Evolutionary conservation across 495 filamentous ascomycete species (phyloP), one percentile per base, ranked within the genome.

Genomic region (Penicillium bovifimosum): DNA sequence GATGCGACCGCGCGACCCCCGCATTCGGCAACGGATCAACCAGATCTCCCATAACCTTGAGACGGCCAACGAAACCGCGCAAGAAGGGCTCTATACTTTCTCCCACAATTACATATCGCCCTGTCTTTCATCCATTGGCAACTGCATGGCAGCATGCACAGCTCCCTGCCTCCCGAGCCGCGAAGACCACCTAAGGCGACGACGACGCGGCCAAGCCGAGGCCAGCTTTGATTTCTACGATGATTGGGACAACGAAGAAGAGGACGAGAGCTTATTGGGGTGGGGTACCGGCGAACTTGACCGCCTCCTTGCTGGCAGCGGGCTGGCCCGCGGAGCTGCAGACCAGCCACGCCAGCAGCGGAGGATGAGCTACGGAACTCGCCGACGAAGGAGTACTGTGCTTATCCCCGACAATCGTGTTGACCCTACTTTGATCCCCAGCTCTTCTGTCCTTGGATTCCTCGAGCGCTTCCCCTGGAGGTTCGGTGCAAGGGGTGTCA

Each of bases 181-280:
- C 43, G 87, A 91, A 50, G 88, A 89, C 59, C 86, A 86, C 35
- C 71, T 82, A 18, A 82, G 87, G 5, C 80, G 90, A 40, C 76
- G 80, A 45, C 75, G 81, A 70, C 73, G 85, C 55, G 86, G 84
- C 9, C 71, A 83, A 34, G 84, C 88, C 24, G 91, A 96, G 63
- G 82, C 85, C 35, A 87, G 81, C 55, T 98, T 98, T 59, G 95
- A 96, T 59, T 98, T 98, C 74, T 98, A 98, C 72, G 93, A 98
- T 65, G 91, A 96, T 62, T 96, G 92, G 90, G 89, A 96, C 43
- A 89, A 91, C 48, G 84, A 87, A 20, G 80, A 80, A 33, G 77
- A 61, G 14, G 71, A 71, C 38, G 79, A 86, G 43, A 80, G 82
- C 7, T 61, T 92, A 34, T 64, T 92, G 46, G 84, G 83, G 28